phyloP scores from a whole-genome alignment of 208 protist species.

The Tritrichomonas musculus region DNA sequence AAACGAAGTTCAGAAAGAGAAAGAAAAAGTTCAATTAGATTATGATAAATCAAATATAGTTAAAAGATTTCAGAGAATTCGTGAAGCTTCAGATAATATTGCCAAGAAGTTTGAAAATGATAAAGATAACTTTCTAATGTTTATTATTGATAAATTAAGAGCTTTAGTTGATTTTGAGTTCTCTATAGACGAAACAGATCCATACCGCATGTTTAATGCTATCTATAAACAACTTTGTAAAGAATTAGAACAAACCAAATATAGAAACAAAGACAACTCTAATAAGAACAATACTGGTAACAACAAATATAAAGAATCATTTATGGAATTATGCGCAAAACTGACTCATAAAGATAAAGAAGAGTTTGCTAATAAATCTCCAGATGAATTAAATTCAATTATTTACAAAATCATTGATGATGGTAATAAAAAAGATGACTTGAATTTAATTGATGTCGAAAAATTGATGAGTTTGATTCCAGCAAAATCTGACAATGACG shows the following conservation, averaged over 20 bases:
- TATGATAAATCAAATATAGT: no score
- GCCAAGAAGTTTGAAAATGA: background rate
- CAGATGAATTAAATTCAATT: background rate
- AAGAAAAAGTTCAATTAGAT: no score
- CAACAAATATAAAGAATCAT: background rate
- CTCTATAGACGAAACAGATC: background rate
- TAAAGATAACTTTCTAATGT: background rate
- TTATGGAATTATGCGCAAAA: background rate
- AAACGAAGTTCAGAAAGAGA: no score
- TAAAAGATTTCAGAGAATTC: no score
- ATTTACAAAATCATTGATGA: background rate
- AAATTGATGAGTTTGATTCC: background rate
- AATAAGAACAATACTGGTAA: background rate
- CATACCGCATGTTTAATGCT: background rate
- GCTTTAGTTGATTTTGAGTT: background rate
- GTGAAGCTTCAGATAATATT: background rate
- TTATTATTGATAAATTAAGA: background rate
- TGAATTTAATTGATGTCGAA: background rate
- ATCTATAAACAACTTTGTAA: background rate
- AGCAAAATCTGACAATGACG: background rate
- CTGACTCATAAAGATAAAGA: background rate
- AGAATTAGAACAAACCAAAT: background rate
- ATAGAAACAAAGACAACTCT: background rate
- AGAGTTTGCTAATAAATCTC: background rate
- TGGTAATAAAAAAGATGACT: background rate